These are phyloP conservation scores for Tolypocladium album DNA, from an alignment of 2,329 filamentous ascomycete genomes.

Conservation along the genomic window DNA sequence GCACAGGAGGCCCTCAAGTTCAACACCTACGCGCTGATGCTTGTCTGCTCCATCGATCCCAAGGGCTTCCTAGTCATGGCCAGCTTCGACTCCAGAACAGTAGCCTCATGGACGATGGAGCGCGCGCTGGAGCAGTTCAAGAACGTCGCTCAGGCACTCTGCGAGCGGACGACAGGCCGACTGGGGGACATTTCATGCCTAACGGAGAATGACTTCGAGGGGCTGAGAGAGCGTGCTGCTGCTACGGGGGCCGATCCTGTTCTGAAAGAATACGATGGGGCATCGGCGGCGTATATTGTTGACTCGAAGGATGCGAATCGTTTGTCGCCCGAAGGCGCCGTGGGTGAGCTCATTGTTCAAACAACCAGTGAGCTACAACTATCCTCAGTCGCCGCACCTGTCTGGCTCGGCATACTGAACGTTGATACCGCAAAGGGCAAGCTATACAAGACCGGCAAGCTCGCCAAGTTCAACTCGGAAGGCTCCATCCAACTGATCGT, in stretches of 20 bases:
- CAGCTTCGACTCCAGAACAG: slow-evolving; percentile 53
- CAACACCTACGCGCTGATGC: slow-evolving; percentile 51
- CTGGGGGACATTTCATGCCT: slow-evolving; percentile 24
- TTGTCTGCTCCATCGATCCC: slow-evolving; percentile 50
- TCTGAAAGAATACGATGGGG: slow-evolving; percentile 11
- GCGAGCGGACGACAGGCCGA: slow-evolving; percentile 20
- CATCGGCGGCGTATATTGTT: slow-evolving; percentile 27
- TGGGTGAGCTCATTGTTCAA: slow-evolving; percentile 33
- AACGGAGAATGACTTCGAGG: slow-evolving; percentile 19
- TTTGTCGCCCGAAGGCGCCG: slow-evolving; percentile 26
- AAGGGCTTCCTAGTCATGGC: slow-evolving; percentile 48
- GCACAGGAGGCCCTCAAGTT: slow-evolving; percentile 49
- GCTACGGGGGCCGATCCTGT: slow-evolving; percentile 7
- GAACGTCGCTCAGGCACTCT: slow-evolving; percentile 37
- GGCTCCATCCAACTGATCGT: slow-evolving; percentile 18
- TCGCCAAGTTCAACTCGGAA: slow-evolving; percentile 25
- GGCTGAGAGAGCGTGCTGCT: slow-evolving; percentile 17
- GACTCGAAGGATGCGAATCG: slow-evolving; percentile 22
- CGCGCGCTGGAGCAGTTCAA: slow-evolving; percentile 41
- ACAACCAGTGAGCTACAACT: slow-evolving; percentile 14
- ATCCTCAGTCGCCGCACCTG: slow-evolving; percentile 13
- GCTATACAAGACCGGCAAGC: slow-evolving; percentile 28
- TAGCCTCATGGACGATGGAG: slow-evolving; percentile 40
- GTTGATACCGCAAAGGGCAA: slow-evolving; percentile 6
- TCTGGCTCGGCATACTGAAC: slow-evolving; percentile 15